Evolutionary conservation across 2,329 filamentous ascomycete species (phyloP).

Genomic region (Capronia coronata): DNA sequence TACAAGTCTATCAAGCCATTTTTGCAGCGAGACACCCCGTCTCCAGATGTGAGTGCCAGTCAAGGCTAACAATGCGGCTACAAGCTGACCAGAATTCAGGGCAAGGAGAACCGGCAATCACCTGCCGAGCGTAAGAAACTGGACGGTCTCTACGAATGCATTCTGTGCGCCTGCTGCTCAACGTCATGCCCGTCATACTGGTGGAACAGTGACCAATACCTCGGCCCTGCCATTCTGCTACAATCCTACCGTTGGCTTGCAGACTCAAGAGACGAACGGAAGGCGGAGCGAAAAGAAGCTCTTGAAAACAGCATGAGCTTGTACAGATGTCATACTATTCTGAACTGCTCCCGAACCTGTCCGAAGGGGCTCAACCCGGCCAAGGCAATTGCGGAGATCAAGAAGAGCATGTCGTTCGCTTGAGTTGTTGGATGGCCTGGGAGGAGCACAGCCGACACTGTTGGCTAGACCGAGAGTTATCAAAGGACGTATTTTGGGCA

Average conservation of each 20-base stretch:
- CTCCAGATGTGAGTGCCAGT: constrained; percentile 63
- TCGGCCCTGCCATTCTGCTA: constrained; percentile 90
- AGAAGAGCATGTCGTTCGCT: constrained; percentile 76
- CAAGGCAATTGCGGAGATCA: constrained; percentile 92
- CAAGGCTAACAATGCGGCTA: no score
- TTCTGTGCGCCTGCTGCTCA: constrained; percentile 97
- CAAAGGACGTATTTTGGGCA: background rate
- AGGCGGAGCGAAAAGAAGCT: constrained; percentile 75
- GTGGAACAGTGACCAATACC: constrained; percentile 99
- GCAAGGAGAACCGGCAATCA: constrained; percentile 84
- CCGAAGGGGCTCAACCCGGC: constrained; percentile 98
- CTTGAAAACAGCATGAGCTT: constrained; percentile 98
- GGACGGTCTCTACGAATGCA: constrained; percentile 97
- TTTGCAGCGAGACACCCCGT: constrained; percentile 79
- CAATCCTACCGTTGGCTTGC: constrained; percentile 97
- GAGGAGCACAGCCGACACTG: background rate
- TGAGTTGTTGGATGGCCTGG: background rate
- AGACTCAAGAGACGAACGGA: constrained; percentile 90
- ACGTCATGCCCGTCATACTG: constrained; percentile 99
- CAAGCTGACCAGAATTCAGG: constrained; percentile 55
- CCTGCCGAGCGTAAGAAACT: constrained; percentile 93
- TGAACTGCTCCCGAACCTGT: constrained; percentile 96
- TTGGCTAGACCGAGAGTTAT: background rate
- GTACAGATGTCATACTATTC: constrained; percentile 98
- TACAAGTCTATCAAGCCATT: constrained; percentile 99